A percentile compares a stretch with the other conserved stretches of the same genome.
phyloP scores from a whole-genome alignment of 164 flowering plant species.

The Stephania cephalantha region DNA sequence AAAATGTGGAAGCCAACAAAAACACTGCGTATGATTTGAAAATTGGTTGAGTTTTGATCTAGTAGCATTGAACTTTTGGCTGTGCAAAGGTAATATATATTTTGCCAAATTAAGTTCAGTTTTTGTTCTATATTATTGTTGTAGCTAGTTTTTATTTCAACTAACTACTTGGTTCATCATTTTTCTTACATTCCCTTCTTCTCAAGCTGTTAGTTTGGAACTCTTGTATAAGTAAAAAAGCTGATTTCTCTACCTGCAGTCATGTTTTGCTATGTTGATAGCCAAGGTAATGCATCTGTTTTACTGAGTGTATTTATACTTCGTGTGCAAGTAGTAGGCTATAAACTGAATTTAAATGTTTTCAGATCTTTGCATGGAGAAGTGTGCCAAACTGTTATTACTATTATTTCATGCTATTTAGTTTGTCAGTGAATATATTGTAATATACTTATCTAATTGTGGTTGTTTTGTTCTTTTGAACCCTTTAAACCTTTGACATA shows the following conservation, averaged over 20 bases:
- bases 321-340: neutral
- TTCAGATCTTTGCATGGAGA: neutral
- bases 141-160: neutral
- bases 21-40: neutral
- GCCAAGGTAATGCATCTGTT: neutral
- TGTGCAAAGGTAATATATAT: neutral
- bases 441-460: neutral
- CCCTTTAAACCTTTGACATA: neutral
- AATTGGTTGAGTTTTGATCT: neutral
- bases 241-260: neutral
- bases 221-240: neutral
- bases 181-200: neutral
- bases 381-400: slow-evolving; percentile 1
- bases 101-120: neutral
- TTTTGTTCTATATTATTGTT: neutral
- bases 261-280: neutral
- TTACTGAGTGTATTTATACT: neutral
- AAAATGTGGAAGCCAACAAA: neutral
- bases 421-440: neutral
- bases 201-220: neutral
- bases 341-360: slow-evolving; percentile 3
- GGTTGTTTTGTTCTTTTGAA: neutral
- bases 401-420: neutral
- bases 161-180: neutral
- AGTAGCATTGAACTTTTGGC: neutral